These are phyloP conservation scores for Beauveria asiatica DNA, from an alignment of 2,329 filamentous ascomycete species.

Conservation along the genomic window DNA sequence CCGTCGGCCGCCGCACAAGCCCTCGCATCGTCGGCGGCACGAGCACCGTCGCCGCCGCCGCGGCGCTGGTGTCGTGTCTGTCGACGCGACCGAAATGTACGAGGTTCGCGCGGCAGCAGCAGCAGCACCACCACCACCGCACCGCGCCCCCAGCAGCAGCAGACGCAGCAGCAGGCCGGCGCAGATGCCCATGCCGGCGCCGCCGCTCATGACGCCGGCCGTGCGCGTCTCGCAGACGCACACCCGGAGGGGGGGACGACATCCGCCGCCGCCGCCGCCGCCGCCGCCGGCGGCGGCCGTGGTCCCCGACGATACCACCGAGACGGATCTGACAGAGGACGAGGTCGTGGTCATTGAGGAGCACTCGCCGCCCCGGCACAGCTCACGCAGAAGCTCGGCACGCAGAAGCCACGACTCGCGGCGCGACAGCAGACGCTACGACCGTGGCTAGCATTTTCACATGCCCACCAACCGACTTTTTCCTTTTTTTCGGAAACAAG, in stretches of 20 bases:
- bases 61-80: not conserved
- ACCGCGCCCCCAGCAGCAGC: slow-evolving; percentile 11
- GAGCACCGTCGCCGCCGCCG: not conserved
- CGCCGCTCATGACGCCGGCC: slow-evolving; percentile 2
- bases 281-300: not conserved
- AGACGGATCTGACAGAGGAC: slow-evolving; percentile 22
- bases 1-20: not conserved
- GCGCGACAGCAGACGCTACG: slow-evolving; percentile 1
- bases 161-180: not conserved
- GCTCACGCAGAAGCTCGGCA: not conserved
- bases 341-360: slow-evolving; percentile 33
- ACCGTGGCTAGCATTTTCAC: no score
- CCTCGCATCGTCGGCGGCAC: slow-evolving; percentile 5
- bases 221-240: not conserved
- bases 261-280: not conserved
- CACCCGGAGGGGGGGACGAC: not conserved
- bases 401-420: slow-evolving; percentile 1
- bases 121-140: slow-evolving; percentile 12
- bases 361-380: slow-evolving; percentile 21
- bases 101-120: slow-evolving; percentile 17
- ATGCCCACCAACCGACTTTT: no score
- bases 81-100: slow-evolving; percentile 21
- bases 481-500: no score
- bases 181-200: not conserved
- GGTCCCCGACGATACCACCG: slow-evolving; percentile 11